Evolutionary conservation across 176 grass and related monocot species (phyloP).

Genomic region (maize (Zea mays)): Zm-B73-REFERENCE-NAM-5.0 NC_050097.1:216098001-216098500

Average conservation of each 20-base stretch:
- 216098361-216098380: conserved; percentile 82
- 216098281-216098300: conserved; percentile 82
- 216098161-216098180: no score
- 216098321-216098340: conserved; percentile 63
- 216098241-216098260: conserved; percentile 65
- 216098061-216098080: no score
- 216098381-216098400: conserved; percentile 83
- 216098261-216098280: conserved; percentile 84
- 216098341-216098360: conserved; percentile 66
- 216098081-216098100: no score
- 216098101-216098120: no score
- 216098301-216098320: conserved; percentile 66
- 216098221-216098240: conserved; percentile 55
- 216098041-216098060: not conserved
- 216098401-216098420: conserved; percentile 95
- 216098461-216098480: conserved; percentile 61
- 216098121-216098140: no score
- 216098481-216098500: conserved; percentile 6
- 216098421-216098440: conserved; percentile 91
- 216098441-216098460: conserved; percentile 98
- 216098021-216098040: conserved; percentile 9
- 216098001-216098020: not conserved
- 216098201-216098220: conserved; percentile 18
- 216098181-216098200: not conserved
- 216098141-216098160: no score